Evolutionary conservation across 371 early-diverging fungal species (phyloP).

Genomic region (Entomophthora muscae): DNA sequence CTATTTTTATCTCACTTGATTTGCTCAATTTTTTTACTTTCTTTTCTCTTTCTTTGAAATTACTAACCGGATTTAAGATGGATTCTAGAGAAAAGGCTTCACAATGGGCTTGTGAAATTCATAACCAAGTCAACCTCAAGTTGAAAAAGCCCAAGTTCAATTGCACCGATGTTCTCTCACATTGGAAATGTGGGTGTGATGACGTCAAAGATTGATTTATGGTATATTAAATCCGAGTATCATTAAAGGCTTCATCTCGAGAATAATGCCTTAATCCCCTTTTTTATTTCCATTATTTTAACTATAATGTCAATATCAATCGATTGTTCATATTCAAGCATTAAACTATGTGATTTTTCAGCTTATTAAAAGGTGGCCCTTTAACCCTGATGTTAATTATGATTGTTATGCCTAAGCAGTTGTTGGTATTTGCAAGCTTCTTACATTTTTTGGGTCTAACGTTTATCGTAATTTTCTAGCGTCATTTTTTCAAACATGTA

Average conservation of each 20-base stretch:
- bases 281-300: too few relatives aligned
- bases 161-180: constrained; percentile 62
- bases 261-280: not conserved
- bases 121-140: constrained; percentile 94
- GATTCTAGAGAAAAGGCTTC: constrained; percentile 52
- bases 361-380: too few relatives aligned
- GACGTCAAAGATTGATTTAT: constrained; percentile 14
- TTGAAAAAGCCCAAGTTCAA: constrained; percentile 78
- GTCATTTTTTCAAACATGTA: too few relatives aligned
- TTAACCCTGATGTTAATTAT: too few relatives aligned
- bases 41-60: constrained; percentile 8
- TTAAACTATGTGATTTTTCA: too few relatives aligned
- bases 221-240: not conserved
- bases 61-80: constrained; percentile 14
- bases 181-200: constrained; percentile 84
- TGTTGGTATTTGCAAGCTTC: too few relatives aligned
- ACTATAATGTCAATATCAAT: too few relatives aligned
- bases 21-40: not conserved
- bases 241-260: not conserved
- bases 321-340: too few relatives aligned
- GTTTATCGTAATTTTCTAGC: too few relatives aligned
- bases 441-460: too few relatives aligned
- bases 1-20: not conserved
- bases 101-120: constrained; percentile 90
- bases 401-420: too few relatives aligned